These are phyloP conservation scores for Saposhnikovia divaricata DNA, from an alignment of 129 eudicot genomes.

Conservation along the genomic window DNA sequence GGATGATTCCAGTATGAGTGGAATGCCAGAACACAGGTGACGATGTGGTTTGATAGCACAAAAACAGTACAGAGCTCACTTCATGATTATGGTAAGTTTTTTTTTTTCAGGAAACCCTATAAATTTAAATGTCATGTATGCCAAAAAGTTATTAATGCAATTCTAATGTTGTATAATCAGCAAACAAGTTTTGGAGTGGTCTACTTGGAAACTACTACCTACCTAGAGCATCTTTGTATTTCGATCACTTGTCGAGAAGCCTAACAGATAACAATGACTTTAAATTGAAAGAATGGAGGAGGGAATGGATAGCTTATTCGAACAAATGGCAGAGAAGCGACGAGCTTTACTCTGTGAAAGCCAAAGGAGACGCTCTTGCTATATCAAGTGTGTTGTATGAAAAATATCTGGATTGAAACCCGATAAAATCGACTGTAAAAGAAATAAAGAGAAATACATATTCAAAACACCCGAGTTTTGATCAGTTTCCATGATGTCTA, in stretches of 20 bases:
- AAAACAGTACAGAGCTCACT: conserved; percentile 64
- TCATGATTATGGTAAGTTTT: conserved; percentile 75
- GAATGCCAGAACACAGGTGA: conserved; percentile 96
- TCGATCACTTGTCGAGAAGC: conserved; percentile 42
- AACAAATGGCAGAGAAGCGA: conserved; percentile 71
- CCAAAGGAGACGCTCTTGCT: conserved; percentile 61
- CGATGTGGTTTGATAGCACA: conserved; percentile 89
- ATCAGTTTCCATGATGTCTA: background rate
- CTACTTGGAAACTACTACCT: conserved; percentile 62
- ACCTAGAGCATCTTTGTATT: conserved; percentile 80
- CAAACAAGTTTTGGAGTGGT: conserved; percentile 97
- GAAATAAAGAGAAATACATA: background rate
- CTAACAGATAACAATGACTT: conserved; percentile 42
- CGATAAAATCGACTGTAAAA: background rate
- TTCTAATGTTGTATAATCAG: conserved; percentile 26
- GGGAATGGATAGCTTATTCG: conserved; percentile 78
- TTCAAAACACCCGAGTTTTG: background rate
- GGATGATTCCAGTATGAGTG: conserved; percentile 61
- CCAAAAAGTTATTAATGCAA: background rate
- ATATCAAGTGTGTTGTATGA: conserved; percentile 46
- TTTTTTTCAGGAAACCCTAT: background rate
- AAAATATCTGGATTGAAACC: conserved; percentile 38
- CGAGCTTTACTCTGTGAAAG: conserved; percentile 65
- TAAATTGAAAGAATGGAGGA: conserved; percentile 67
- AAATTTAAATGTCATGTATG: background rate